phyloP scores from a whole-genome alignment of 2,329 filamentous ascomycete species.

The Aphanocladium album region DNA sequence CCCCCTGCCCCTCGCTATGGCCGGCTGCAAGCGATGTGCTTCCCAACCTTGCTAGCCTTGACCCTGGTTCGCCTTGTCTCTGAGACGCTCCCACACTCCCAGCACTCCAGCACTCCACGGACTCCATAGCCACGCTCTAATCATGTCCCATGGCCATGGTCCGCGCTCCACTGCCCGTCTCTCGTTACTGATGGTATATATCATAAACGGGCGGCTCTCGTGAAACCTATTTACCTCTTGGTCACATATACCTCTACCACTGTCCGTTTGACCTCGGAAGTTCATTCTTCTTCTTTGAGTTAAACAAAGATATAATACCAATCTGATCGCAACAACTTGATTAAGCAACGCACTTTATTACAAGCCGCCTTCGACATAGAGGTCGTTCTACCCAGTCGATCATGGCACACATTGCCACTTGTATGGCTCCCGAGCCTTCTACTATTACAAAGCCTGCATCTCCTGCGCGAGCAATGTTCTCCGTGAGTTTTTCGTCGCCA shows the following conservation, averaged over 20 bases:
- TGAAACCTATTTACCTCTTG: background rate
- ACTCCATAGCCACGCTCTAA: constrained; percentile 12
- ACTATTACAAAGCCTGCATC: constrained; percentile 49
- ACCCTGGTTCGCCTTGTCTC: constrained; percentile 9
- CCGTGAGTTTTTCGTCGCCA: constrained; percentile 31
- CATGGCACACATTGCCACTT: constrained; percentile 60
- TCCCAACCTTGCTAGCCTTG: constrained; percentile 1
- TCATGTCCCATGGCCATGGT: constrained; percentile 5
- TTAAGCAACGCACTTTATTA: background rate
- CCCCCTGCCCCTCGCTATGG: constrained; percentile 8
- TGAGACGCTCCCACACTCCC: constrained; percentile 4
- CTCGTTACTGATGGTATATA: constrained; percentile 4
- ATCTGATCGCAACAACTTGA: background rate
- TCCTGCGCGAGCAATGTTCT: constrained; percentile 39
- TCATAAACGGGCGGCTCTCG: constrained; percentile 10
- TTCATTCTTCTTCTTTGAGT: background rate
- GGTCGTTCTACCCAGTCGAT: background rate
- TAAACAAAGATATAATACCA: background rate
- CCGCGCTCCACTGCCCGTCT: constrained; percentile 10
- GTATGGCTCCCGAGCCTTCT: constrained; percentile 46
- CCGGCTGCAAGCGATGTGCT: constrained; percentile 9
- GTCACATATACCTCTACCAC: constrained; percentile 4
- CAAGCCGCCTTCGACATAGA: background rate
- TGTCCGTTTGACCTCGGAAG: background rate
- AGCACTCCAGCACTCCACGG: background rate